Percentiles rank a stretch among this genome's conserved stretches.
Conservation (phyloP, 2,329 filamentous ascomycete genomes). For the Colletotrichum costaricense region DNA sequence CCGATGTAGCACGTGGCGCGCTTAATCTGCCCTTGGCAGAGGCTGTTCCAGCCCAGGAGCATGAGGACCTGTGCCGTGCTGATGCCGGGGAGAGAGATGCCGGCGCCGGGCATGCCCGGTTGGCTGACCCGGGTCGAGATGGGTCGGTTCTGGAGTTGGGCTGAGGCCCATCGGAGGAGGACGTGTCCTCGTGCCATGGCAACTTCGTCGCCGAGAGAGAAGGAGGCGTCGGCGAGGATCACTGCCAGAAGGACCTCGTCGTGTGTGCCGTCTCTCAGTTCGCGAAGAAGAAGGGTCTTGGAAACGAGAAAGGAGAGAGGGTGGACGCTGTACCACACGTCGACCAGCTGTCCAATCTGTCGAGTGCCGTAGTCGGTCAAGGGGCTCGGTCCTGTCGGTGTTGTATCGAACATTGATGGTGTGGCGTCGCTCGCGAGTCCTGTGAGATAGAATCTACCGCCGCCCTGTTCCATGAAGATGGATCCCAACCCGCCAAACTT, state of each 20-base stretch:
- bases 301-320: slow-evolving; percentile 53
- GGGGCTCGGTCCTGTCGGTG: slow-evolving; percentile 39
- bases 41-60: slow-evolving; percentile 50
- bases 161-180: slow-evolving; percentile 47
- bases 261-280: slow-evolving; percentile 50
- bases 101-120: slow-evolving; percentile 37
- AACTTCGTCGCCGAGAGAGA: slow-evolving; percentile 39
- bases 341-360: slow-evolving; percentile 50
- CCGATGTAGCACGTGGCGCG: slow-evolving; percentile 49
- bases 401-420: slow-evolving; percentile 46
- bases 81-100: slow-evolving; percentile 45
- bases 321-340: slow-evolving; percentile 54
- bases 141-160: slow-evolving; percentile 45
- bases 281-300: slow-evolving; percentile 52
- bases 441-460: slow-evolving; percentile 42
- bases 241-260: slow-evolving; percentile 52
- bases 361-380: slow-evolving; percentile 44
- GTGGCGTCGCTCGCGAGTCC: slow-evolving; percentile 43
- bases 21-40: slow-evolving; percentile 46
- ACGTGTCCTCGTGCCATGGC: neutral
- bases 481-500: slow-evolving; percentile 46
- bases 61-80: slow-evolving; percentile 48
- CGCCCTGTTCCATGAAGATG: slow-evolving; percentile 42
- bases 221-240: slow-evolving; percentile 52
- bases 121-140: slow-evolving; percentile 37